Percentiles rank a stretch among this genome's conserved stretches.
Conservation (phyloP, 331 rosid species). For the Quercus lobata region DNA sequence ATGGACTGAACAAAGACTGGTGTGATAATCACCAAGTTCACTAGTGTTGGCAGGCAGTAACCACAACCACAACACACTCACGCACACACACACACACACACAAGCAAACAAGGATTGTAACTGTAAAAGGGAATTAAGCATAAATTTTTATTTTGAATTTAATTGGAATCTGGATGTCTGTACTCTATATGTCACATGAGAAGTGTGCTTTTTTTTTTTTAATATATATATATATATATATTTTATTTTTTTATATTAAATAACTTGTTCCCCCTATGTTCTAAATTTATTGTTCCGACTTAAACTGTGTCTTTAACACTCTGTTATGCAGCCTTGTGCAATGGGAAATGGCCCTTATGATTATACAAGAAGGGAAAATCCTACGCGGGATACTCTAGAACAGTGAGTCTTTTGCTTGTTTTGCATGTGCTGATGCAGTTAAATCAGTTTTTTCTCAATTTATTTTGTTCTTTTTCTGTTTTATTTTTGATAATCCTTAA, state of each 20-base stretch:
- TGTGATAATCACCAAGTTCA: neutral
- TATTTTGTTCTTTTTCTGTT: slow-evolving; percentile 5
- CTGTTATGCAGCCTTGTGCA: slow-evolving; percentile 73
- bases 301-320: slow-evolving; percentile 5
- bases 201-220: neutral
- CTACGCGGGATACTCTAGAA: slow-evolving; percentile 81
- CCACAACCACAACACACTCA: neutral
- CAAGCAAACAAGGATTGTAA: neutral
- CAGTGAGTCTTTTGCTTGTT: slow-evolving; percentile 39
- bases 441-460: slow-evolving; percentile 10
- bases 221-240: no score
- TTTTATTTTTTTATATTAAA: neutral
- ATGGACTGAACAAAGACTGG: neutral
- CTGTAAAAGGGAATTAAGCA: neutral
- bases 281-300: neutral
- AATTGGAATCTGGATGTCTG: neutral
- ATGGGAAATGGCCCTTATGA: slow-evolving; percentile 82
- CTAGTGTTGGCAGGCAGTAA: neutral
- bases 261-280: neutral
- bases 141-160: neutral
- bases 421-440: neutral
- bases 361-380: slow-evolving; percentile 95
- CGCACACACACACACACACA: neutral
- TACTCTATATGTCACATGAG: neutral
- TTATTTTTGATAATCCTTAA: slow-evolving; percentile 9